Evolutionary conservation across 805 yeast genomes (phyloP), one percentile per base, ranked within the genome.

Genomic region (Sugiyamaella smithiae): DNA sequence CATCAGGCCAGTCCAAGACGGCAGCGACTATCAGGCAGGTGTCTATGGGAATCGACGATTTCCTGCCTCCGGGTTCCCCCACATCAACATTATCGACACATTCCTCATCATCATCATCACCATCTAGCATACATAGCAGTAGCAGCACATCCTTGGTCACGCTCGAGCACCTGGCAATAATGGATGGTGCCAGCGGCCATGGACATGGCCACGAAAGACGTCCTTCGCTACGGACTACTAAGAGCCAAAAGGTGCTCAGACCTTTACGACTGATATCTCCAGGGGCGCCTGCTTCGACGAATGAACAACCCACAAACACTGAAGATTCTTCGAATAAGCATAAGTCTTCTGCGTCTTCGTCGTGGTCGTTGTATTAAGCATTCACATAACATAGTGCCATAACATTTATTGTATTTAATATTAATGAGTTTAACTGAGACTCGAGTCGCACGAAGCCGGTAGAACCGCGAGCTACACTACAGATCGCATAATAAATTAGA

Each of bases 21-120:
- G 17, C 33, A 11, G 43, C 33, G 16, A 12, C 5, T 14, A 19
- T 14, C 7, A 14, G 38, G 8, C 38, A 35, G 8, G 22, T 28
- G 9, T 40, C 43, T 12, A 19, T 40, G 2, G 43, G 43, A 14
- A 28, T 40, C n/a, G 43, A 40, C 14, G 43, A 40, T 20, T 24
- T 14, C n/a, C 14, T 40, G 14, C 29, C 43, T 12, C 29, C 43
- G 12, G 19, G 22, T 8, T 40, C 43, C 6, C 29, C 43, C 2
- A 22, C 43, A 28, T 25, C 43, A 5, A 40, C 32, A n/a, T 4
- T 26, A 16, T 25, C 43, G 6, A 17, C 32, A 14, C 11, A 20
- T 2, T 24, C 43, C 23, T 26, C 43, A 4, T 12, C 43, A n/a
- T 40, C 43, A 23, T 5, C 43, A 17, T 35, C 40, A 35, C 19